Base-by-base conservation (phyloP, 352 stramenopile genomes). In the Phytopythium sindhum region DNA sequence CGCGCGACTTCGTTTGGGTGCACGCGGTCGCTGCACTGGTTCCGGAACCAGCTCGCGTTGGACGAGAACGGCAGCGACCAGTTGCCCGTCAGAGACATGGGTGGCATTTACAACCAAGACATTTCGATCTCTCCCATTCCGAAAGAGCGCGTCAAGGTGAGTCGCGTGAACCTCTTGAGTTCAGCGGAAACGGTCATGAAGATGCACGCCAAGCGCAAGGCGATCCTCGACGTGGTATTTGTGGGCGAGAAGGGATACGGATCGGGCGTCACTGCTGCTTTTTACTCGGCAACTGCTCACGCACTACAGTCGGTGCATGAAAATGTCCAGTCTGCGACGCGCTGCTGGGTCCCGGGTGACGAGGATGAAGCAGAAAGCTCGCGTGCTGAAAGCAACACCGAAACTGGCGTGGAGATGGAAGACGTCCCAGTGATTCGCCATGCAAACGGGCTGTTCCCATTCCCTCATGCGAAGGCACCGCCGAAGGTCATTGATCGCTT, bases 101-200 rank as follows among this genome's bases (percentile, higher is more conserved):
- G 69, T 17, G 77, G 84, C 10, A 78, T 88, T 29, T 78, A 83
- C 57, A 91, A 93, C 52, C 81, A 91, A 60, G 84, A 91, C 57
- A 91, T 95, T 39, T 81, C 80, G 23, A 92, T 95, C 55, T 86
- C 84, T 3, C 86, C 84, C 7, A 86, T 95, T 44, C 86, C 86
- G 12, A 95, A 94, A 66, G 85, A 95, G 57, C 85, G 85, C n/a
- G 87, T 93, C 54, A 93, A 92, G 39, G 84, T 95, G 11, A 71
- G 89, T 58, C 83, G 87, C 23, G 73, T 74, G 21, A 90, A 90
- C 44, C 86, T 95, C 47, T 58, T 95, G 39, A 75, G 78, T 51
- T 93, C 84, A 0, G 87, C 87, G 0, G 84, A 95, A 24, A 78
- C 77, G 4, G 77, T 93, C 8, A 92, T 95, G 83, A 91, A 93